These are phyloP conservation scores for Cicer arietinum DNA, from an alignment of 306 rosid genomes.

Conservation along the genomic window DNA sequence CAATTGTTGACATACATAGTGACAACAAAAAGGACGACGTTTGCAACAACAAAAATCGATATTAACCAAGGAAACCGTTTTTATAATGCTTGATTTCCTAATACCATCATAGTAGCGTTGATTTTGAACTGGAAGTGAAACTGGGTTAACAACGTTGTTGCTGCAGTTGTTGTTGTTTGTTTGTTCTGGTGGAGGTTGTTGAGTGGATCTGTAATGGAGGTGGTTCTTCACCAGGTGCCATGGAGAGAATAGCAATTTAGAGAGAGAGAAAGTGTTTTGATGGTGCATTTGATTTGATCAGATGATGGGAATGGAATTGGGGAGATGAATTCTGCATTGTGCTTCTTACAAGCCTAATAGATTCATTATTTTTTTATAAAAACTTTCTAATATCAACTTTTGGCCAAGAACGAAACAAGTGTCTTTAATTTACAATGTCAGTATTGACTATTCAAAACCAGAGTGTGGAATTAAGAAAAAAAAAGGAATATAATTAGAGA, in stretches of 20 bases:
- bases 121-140: slow-evolving; percentile 29
- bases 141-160: slow-evolving; percentile 63
- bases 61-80: slow-evolving; percentile 84
- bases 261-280: too few relatives aligned
- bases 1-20: slow-evolving; percentile 93
- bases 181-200: slow-evolving; percentile 36
- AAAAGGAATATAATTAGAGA: too few relatives aligned
- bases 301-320: neutral
- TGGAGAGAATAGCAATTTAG: neutral
- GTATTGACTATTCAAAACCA: too few relatives aligned
- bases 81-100: slow-evolving; percentile 65
- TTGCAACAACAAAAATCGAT: slow-evolving; percentile 70
- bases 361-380: too few relatives aligned
- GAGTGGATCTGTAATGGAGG: slow-evolving; percentile 50
- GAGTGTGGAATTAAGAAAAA: too few relatives aligned
- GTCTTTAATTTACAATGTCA: too few relatives aligned
- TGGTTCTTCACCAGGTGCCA: neutral
- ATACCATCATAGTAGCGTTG: neutral
- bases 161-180: neutral
- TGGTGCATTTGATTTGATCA: neutral
- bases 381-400: too few relatives aligned
- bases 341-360: too few relatives aligned
- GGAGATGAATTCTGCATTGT: neutral
- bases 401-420: too few relatives aligned
- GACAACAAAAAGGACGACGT: slow-evolving; percentile 57